phyloP scores from a whole-genome alignment of 129 eudicot species.

The Apium graveolens region DNA sequence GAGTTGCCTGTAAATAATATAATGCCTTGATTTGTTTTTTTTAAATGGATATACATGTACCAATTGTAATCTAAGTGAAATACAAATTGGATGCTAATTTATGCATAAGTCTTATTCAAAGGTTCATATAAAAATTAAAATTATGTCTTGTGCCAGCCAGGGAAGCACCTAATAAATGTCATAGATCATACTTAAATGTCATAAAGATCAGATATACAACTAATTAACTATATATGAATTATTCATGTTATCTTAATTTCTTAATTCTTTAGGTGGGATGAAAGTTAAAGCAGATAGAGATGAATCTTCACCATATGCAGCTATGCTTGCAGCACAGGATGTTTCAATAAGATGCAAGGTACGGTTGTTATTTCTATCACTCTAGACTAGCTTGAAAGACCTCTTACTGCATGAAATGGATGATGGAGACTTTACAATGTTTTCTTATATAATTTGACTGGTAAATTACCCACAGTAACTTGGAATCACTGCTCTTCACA shows the following conservation, averaged over 20 bases:
- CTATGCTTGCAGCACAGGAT: constrained; percentile 54
- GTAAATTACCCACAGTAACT: constrained; percentile 26
- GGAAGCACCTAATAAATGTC: background rate
- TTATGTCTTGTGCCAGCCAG: background rate
- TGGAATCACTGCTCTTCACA: constrained; percentile 53
- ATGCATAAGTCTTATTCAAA: background rate
- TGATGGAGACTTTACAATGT: background rate
- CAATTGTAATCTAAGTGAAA: background rate
- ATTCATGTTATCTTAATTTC: background rate
- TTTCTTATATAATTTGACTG: background rate
- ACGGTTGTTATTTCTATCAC: no score
- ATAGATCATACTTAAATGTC: background rate
- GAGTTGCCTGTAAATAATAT: background rate
- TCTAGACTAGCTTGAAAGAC: background rate
- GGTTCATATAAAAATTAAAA: background rate
- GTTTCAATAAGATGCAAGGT: constrained; percentile 46
- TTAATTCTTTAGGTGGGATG: constrained; percentile 30
- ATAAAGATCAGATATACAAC: background rate
- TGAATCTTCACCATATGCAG: constrained; percentile 29
- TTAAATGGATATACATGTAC: background rate
- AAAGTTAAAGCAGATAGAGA: constrained; percentile 35
- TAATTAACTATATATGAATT: background rate
- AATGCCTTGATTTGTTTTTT: background rate
- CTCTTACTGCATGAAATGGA: background rate
- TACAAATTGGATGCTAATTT: background rate